These are phyloP conservation scores for Aspergillus funiculosus DNA, from an alignment of 495 filamentous ascomycete species.

Conservation along the genomic window DNA sequence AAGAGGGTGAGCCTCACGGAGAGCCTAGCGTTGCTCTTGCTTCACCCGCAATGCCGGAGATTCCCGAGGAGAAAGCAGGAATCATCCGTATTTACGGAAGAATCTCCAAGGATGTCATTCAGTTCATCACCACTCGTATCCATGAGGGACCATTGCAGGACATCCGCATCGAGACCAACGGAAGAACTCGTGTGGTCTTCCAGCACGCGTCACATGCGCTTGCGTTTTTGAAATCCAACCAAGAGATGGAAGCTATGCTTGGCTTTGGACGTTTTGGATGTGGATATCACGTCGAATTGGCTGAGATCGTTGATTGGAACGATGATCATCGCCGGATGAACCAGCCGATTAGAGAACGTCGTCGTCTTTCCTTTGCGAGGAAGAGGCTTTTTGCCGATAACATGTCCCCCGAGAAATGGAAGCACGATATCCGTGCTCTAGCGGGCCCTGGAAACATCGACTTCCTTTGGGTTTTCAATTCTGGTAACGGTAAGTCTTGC, in stretches of 20 bases:
- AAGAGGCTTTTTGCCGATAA: conserved; percentile 29
- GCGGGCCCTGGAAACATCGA: conserved; percentile 30
- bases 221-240: conserved; percentile 26
- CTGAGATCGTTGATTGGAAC: conserved; percentile 27
- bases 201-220: conserved; percentile 27
- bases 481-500: conserved; percentile 30
- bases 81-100: conserved; percentile 24
- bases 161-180: conserved; percentile 22
- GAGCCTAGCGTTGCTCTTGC: conserved; percentile 1
- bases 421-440: conserved; percentile 26
- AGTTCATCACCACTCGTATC: conserved; percentile 26
- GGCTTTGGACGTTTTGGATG: conserved; percentile 27
- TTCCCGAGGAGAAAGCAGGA: conserved; percentile 24
- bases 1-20: not conserved
- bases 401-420: conserved; percentile 26
- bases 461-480: conserved; percentile 33
- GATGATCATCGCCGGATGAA: conserved; percentile 31
- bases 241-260: conserved; percentile 20
- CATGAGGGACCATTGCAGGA: conserved; percentile 32
- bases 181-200: conserved; percentile 23
- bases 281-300: conserved; percentile 24
- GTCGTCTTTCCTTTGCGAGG: conserved; percentile 33
- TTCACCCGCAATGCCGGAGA: conserved; percentile 5
- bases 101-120: conserved; percentile 16
- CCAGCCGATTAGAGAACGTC: conserved; percentile 31